Evolutionary conservation across 148 eudicot species (phyloP).

Genomic region (Cornus kousa): DNA sequence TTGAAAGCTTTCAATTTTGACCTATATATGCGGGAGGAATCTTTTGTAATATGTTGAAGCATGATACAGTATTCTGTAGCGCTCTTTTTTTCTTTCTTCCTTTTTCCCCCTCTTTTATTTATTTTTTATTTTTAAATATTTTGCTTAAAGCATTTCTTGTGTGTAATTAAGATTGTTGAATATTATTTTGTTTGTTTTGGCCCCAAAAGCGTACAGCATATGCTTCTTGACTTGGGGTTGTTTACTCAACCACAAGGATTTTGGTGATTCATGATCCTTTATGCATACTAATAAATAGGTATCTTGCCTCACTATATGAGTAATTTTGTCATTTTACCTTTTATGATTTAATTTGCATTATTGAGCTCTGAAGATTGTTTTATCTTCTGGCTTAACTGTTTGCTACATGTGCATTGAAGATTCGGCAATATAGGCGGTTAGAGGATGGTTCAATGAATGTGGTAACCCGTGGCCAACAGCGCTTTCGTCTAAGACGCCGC

Average conservation of each 20-base stretch:
- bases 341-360: not conserved
- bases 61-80: not conserved
- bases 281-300: not conserved
- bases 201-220: not conserved
- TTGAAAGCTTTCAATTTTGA: too few relatives aligned
- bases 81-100: too few relatives aligned
- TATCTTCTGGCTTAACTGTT: constrained; percentile 2
- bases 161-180: not conserved
- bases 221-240: not conserved
- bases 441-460: constrained; percentile 96
- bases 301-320: not conserved
- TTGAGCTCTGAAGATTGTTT: not conserved
- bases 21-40: too few relatives aligned
- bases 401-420: constrained; percentile 39
- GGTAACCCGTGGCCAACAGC: constrained; percentile 87
- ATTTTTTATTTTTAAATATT: too few relatives aligned
- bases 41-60: not conserved
- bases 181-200: not conserved
- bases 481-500: constrained; percentile 73
- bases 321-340: not conserved
- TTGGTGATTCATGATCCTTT: not conserved
- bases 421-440: constrained; percentile 72
- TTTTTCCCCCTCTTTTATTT: too few relatives aligned
- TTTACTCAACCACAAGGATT: not conserved
- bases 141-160: not conserved